Evolutionary conservation across 331 rosid species (phyloP).

Genomic region (Malus hybrid): DNA sequence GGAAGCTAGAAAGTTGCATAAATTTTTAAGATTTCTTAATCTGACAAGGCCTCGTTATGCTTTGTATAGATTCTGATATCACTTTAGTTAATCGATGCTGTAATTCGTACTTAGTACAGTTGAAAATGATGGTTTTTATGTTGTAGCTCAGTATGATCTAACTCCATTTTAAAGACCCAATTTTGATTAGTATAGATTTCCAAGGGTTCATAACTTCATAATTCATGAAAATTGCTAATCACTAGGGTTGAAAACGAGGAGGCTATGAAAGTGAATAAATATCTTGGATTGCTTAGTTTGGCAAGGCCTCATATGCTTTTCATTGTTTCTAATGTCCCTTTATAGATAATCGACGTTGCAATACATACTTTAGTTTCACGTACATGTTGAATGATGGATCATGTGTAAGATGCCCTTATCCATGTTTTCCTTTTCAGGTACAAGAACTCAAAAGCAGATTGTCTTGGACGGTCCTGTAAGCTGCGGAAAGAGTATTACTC

Average conservation of each 20-base stretch:
- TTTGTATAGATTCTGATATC: not conserved
- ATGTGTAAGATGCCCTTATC: not conserved
- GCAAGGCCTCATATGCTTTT: not conserved
- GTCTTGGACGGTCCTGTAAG: constrained; percentile 86
- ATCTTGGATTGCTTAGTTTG: too few species aligned
- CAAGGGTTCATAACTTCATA: not conserved
- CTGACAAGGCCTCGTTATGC: not conserved
- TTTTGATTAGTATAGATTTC: not conserved
- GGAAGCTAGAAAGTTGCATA: not conserved
- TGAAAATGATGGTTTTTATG: not conserved
- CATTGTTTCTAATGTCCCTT: not conserved
- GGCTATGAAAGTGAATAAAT: too few species aligned
- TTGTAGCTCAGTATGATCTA: not conserved
- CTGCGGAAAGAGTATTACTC: constrained; percentile 85
- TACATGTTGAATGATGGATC: not conserved
- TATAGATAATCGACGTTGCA: not conserved
- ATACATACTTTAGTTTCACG: not conserved
- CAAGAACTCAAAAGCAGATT: constrained; percentile 67
- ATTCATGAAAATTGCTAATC: not conserved
- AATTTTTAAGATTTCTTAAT: not conserved
- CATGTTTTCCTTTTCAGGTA: constrained; percentile 31
- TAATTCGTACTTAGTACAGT: not conserved
- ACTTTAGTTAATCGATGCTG: not conserved
- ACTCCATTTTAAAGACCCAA: not conserved
- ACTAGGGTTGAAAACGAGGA: not conserved